Evolutionary conservation across 2,329 filamentous ascomycete genomes (phyloP).

Genomic region (Aspergillus sp.): DNA sequence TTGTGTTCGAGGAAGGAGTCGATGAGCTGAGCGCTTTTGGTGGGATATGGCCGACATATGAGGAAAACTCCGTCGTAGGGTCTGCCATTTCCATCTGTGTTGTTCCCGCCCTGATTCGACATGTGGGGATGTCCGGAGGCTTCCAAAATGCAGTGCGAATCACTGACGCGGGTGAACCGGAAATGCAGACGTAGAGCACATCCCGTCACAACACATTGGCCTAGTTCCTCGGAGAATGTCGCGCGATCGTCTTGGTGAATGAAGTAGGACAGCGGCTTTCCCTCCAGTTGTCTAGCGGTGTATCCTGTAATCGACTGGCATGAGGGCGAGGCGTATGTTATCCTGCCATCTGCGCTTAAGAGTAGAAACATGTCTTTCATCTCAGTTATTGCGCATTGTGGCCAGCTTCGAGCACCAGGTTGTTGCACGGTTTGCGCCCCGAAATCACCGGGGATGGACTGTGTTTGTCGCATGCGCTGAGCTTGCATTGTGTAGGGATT

Average conservation of each 20-base stretch:
- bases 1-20: conserved; percentile 96
- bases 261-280: conserved; percentile 70
- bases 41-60: conserved; percentile 84
- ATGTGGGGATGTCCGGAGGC: conserved; percentile 90
- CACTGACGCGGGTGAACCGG: conserved; percentile 69
- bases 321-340: conserved; percentile 80
- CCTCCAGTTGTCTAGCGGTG: conserved; percentile 60
- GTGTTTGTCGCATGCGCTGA: conserved; percentile 5
- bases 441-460: conserved; percentile 8
- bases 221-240: conserved; percentile 79
- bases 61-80: conserved; percentile 89
- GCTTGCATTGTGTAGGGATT: conserved; percentile 6
- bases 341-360: conserved; percentile 72
- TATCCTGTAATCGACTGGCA: conserved; percentile 70
- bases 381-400: conserved; percentile 81
- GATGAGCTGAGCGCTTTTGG: conserved; percentile 73
- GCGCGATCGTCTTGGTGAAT: conserved; percentile 80
- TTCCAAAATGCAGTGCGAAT: conserved; percentile 73
- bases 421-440: conserved; percentile 8
- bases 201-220: conserved; percentile 79
- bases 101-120: conserved; percentile 49
- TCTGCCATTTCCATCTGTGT: conserved; percentile 54
- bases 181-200: conserved; percentile 78
- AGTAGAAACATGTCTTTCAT: conserved; percentile 84
- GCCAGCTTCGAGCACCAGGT: conserved; percentile 66